A percentile compares a stretch with the other conserved stretches of the same genome.
These are phyloP conservation scores for Blepharisma japonicum DNA, from an alignment of 73 alveolate species.

Conservation along the genomic window DNA sequence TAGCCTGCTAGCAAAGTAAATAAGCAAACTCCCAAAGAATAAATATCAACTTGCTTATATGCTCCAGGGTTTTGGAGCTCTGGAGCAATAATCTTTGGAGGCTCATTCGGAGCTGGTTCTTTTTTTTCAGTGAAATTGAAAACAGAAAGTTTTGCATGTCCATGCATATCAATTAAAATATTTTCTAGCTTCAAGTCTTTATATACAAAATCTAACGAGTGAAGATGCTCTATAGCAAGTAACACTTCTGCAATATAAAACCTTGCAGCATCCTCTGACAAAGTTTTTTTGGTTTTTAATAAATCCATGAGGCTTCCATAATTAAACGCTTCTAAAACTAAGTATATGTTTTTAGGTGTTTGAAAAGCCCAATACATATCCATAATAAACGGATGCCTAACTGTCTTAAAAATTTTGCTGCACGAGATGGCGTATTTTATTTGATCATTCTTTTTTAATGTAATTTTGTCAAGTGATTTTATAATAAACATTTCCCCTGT, in stretches of 20 bases:
- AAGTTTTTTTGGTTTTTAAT: slow-evolving; percentile 43
- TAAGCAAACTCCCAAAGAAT: slow-evolving; percentile 64
- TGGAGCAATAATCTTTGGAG: slow-evolving; percentile 68
- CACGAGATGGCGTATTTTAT: slow-evolving; percentile 38
- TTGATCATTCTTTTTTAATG: slow-evolving; percentile 76
- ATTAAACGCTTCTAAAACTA: slow-evolving; percentile 55
- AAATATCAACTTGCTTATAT: slow-evolving; percentile 62
- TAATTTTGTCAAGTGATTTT: slow-evolving; percentile 74
- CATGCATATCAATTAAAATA: slow-evolving; percentile 49
- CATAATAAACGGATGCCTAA: slow-evolving; percentile 61
- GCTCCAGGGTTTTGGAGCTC: slow-evolving; percentile 59
- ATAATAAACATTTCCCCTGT: slow-evolving; percentile 57
- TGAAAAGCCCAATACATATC: slow-evolving; percentile 53
- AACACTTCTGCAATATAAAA: slow-evolving; percentile 62
- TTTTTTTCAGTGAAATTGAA: slow-evolving; percentile 41
- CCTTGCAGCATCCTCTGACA: not conserved
- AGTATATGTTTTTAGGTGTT: slow-evolving; percentile 49
- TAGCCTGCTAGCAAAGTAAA: slow-evolving; percentile 62
- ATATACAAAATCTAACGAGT: slow-evolving; percentile 50
- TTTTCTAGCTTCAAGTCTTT: slow-evolving; percentile 68
- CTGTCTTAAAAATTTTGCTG: slow-evolving; percentile 33
- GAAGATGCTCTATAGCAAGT: slow-evolving; percentile 57
- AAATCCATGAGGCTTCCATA: slow-evolving; percentile 56
- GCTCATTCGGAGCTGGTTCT: slow-evolving; percentile 54
- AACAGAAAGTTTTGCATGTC: slow-evolving; percentile 65